Percentiles rank a stretch among this genome's conserved stretches.
Conservation (phyloP, 495 filamentous ascomycete genomes). For the Talaromyces trachyspermus region DNA sequence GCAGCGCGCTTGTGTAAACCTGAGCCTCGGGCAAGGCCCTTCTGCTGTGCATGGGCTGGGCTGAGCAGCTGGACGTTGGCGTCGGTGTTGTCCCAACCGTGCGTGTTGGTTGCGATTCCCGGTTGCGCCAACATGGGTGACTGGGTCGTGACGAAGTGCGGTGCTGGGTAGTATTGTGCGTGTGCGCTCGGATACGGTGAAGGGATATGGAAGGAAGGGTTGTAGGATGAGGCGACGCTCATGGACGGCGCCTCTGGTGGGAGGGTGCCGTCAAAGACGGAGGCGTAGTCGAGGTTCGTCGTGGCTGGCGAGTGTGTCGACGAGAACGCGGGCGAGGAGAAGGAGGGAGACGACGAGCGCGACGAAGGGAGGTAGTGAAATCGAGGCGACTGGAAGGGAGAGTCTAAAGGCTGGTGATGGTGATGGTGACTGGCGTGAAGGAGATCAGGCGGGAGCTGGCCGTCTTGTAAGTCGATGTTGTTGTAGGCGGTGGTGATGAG, state of each 20-base stretch:
- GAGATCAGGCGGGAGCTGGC: constrained; percentile 31
- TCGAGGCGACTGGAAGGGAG: constrained; percentile 31
- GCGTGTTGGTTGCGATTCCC: constrained; percentile 20
- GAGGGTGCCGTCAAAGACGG: constrained; percentile 25
- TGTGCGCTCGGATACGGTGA: constrained; percentile 20
- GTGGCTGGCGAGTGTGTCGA: constrained; percentile 26
- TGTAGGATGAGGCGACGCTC: constrained; percentile 39
- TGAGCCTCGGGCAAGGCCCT: constrained; percentile 13
- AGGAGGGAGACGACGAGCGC: constrained; percentile 32
- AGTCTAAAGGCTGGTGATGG: constrained; percentile 24
- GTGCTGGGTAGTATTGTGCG: constrained; percentile 15
- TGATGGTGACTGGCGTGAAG: constrained; percentile 20
- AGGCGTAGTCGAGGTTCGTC: constrained; percentile 19
- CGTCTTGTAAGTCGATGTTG: constrained; percentile 40
- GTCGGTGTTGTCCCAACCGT: constrained; percentile 29
- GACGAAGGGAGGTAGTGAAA: constrained; percentile 36
- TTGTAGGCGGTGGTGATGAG: constrained; percentile 37
- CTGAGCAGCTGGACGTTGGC: constrained; percentile 32
- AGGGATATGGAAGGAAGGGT: constrained; percentile 31
- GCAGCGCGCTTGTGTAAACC: constrained; percentile 18
- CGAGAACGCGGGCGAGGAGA: constrained; percentile 34
- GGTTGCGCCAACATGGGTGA: constrained; percentile 38
- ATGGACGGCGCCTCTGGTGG: constrained; percentile 39
- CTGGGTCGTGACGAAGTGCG: constrained; percentile 25
- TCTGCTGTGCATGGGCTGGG: constrained; percentile 28